Conservation (phyloP, 163 green algal species). For the Chlamydomonas reinhardtii region DNA sequence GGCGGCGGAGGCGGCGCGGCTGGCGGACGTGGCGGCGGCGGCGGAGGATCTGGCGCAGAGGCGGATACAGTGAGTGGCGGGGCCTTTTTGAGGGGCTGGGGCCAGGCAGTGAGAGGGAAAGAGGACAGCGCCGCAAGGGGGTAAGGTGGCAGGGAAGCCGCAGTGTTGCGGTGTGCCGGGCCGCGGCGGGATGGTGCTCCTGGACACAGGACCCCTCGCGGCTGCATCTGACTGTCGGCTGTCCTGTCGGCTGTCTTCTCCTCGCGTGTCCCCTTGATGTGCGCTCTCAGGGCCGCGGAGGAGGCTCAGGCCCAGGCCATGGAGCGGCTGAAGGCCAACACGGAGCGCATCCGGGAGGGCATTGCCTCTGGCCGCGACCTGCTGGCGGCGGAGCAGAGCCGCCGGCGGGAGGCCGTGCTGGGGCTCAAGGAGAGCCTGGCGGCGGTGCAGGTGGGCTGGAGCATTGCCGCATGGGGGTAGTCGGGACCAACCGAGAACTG, state of each 20-base stretch:
- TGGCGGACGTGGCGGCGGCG: constrained; percentile 35
- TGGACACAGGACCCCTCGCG: no score
- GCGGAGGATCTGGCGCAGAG: constrained; percentile 20
- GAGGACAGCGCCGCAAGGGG: no score
- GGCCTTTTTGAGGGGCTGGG: background rate
- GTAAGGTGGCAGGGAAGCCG: background rate
- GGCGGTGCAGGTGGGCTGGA: background rate
- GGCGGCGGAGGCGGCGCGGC: constrained; percentile 13
- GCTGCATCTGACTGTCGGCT: no score
- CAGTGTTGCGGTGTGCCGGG: no score
- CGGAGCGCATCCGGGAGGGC: background rate
- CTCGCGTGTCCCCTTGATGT: no score
- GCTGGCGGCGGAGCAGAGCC: constrained; percentile 52
- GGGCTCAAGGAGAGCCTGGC: constrained; percentile 55
- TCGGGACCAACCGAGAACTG: no score
- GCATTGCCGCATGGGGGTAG: no score
- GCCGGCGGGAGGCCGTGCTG: constrained; percentile 55
- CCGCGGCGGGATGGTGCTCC: background rate
- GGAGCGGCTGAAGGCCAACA: constrained; percentile 48
- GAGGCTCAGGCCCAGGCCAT: constrained; percentile 43
- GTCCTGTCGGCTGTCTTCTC: no score
- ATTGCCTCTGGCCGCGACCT: constrained; percentile 14
- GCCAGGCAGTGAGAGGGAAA: no score
- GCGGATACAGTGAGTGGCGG: constrained; percentile 31
- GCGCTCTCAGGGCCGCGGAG: constrained; percentile 48